Percentiles rank a stretch among this genome's conserved stretches.
These are phyloP conservation scores for Fragilariopsis cylindrus DNA, from an alignment of 108 stramenopile genomes.

Conservation along the genomic window DNA sequence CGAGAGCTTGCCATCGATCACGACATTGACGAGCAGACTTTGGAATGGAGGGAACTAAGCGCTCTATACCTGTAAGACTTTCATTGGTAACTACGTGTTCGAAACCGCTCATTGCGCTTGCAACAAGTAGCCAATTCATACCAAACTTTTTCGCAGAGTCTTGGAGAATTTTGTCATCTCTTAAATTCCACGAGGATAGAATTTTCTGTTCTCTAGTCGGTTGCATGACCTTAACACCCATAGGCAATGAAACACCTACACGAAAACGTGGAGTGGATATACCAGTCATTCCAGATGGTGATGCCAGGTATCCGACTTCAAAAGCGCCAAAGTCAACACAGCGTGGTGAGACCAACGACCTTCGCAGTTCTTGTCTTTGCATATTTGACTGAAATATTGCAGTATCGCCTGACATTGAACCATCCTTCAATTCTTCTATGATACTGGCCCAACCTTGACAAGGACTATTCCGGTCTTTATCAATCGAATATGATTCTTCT, in stretches of 20 bases:
- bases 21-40: slow-evolving; percentile 59
- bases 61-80: not conserved
- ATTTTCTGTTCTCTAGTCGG: slow-evolving; percentile 24
- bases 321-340: slow-evolving; percentile 64
- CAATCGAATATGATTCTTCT: not conserved
- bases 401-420: slow-evolving; percentile 22
- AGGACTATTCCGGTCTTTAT: not conserved
- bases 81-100: slow-evolving; percentile 17
- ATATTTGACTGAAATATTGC: slow-evolving; percentile 18
- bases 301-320: slow-evolving; percentile 40
- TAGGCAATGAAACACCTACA: slow-evolving; percentile 61
- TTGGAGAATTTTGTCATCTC: slow-evolving; percentile 55
- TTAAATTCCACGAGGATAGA: slow-evolving; percentile 43
- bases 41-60: not conserved
- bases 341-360: slow-evolving; percentile 32
- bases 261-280: slow-evolving; percentile 28
- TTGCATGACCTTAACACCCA: slow-evolving; percentile 68
- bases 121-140: slow-evolving; percentile 69
- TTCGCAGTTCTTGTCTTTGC: slow-evolving; percentile 34
- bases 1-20: slow-evolving; percentile 61
- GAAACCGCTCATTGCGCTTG: slow-evolving; percentile 44
- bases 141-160: slow-evolving; percentile 46
- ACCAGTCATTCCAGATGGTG: slow-evolving; percentile 41
- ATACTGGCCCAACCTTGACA: slow-evolving; percentile 15
- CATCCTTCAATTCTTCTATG: slow-evolving; percentile 16